Conservation (phyloP, 1,139 yeast genomes). For the Scheffersomyces quercinus region DNA sequence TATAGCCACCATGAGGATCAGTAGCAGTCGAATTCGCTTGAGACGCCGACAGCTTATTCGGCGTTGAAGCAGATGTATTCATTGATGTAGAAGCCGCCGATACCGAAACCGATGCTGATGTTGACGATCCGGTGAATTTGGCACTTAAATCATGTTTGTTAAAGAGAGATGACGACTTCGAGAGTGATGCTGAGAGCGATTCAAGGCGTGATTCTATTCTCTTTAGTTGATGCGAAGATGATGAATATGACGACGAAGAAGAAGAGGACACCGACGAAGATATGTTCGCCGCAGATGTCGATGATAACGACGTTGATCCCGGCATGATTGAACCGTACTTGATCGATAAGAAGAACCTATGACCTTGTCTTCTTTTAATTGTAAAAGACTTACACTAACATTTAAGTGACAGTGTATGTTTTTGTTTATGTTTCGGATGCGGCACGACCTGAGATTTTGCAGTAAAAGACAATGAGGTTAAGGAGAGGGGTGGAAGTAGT, state of each 20-base stretch:
- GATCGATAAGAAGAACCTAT: too few relatives aligned
- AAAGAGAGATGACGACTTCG: slow-evolving; percentile 1
- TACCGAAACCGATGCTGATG: not conserved
- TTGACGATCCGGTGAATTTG: not conserved
- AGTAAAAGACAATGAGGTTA: too few relatives aligned
- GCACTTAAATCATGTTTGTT: not conserved
- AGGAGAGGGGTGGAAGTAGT: too few relatives aligned
- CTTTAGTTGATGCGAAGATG: slow-evolving; percentile 10
- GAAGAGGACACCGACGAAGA: not conserved
- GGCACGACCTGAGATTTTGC: too few relatives aligned
- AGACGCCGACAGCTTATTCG: not conserved
- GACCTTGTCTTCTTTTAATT: too few relatives aligned
- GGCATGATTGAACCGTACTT: not conserved
- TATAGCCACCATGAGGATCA: not conserved
- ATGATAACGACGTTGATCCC: not conserved
- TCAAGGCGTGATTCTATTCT: slow-evolving; percentile 15
- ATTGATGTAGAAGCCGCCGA: not conserved
- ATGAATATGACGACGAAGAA: not conserved
- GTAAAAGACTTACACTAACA: too few relatives aligned
- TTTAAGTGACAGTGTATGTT: too few relatives aligned
- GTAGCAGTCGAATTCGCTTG: not conserved
- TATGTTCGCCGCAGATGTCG: not conserved
- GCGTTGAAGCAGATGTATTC: not conserved
- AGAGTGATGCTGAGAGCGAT: slow-evolving; percentile 12
- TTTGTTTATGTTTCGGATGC: too few relatives aligned